Evolutionary conservation across 768 basidiomycete species (phyloP), one percentile per base, ranked within the genome.

Genomic region (Leccinum fibrillosum): DNA sequence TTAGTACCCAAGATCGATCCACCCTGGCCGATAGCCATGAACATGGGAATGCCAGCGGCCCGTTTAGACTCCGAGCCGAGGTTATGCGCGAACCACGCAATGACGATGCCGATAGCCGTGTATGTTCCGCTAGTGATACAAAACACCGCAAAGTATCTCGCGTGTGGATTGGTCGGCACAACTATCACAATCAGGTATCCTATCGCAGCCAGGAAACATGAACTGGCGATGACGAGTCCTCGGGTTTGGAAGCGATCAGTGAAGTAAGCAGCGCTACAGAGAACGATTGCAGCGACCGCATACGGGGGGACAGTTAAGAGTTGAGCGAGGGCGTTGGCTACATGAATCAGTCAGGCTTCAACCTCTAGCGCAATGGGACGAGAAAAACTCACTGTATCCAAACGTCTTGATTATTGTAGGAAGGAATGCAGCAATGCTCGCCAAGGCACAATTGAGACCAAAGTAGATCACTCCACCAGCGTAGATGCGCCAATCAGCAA

Each of bases 281-380:
- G 76, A 17, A 89, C 79, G 10, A 85, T 73, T 1, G 89, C 82
- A 2, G 86, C 82, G n/a, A 86, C 84, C 3, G 84, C 86, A 65
- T 93, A 92, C 2, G 92, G 92, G 3, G 90, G 90, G 5, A 93
- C 89, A 1, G 90, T 90, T 49, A 90, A 77, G 2, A 92, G 67
- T 64, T 93, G 89, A 0, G 88, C 83, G 32, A 78, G 70, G 12
- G 47, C 47, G 15, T 48, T 12, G 23, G 47, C 47, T 48, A 17
- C 47, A 25, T 28, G 12, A 15, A 30, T 49, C 4, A 17, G 26
- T 52, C 35, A 37, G 32, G 2, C 23, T 39, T 34, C 5, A 5
- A n/a, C 17, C 2, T 4, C 10, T 4, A 32, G 15, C 19, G 3
- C 1, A 15, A 15, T 2, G n/a, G 49, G 3, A 54, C 37, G n/a